Evolutionary conservation across 805 yeast species (phyloP), one percentile per base, ranked within the genome.

Genomic region (Blastobotrys chiropterorum): DNA sequence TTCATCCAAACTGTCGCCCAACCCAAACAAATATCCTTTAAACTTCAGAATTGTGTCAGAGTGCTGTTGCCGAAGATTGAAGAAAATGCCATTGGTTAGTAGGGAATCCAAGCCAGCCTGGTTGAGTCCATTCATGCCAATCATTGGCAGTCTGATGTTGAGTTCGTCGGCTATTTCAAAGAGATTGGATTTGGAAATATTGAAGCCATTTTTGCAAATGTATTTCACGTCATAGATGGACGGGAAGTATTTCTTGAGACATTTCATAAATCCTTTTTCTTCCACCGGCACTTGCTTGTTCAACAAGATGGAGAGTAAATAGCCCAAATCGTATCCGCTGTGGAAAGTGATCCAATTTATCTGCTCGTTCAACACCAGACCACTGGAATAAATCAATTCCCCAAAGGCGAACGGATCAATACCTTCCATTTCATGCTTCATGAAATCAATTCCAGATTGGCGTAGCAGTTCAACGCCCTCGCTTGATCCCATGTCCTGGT

Each of bases 291-390:
- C 85, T 47, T 75, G 70, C 47, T 80, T 78, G 67, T 88, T 87
- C 60, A 84, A 80, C 64, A 92, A 73, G 57, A 89, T 74, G 47
- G 95, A 81, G 14, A 90, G 71, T 54, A 94, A 72, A 67, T 90
- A 90, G 1, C 98, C 99, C 65, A 90, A 79, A 67, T 94, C 99
- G 68, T 94, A 94, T 11, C 98, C 99, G 1, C 83, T 83, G 67
- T 94, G 97, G 70, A 85, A 94, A 55, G 96, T 85, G 49, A 89
- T 76, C 99, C 99, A 94, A 49, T 83, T 81, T 45, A 88, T 79
- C 38, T 78, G 70, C 26, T 76, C 75, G 59, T 87, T 83, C 60
- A 94, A 72, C 38, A 90, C 78, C 57, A 94, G 72, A 0, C 99
- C 99, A 46, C 95, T 85, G 53, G 87, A 88, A 54, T 85, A 85